Evolutionary conservation across 2,329 filamentous ascomycete species (phyloP).

Genomic region (Cercospora zeae-maydis): DNA sequence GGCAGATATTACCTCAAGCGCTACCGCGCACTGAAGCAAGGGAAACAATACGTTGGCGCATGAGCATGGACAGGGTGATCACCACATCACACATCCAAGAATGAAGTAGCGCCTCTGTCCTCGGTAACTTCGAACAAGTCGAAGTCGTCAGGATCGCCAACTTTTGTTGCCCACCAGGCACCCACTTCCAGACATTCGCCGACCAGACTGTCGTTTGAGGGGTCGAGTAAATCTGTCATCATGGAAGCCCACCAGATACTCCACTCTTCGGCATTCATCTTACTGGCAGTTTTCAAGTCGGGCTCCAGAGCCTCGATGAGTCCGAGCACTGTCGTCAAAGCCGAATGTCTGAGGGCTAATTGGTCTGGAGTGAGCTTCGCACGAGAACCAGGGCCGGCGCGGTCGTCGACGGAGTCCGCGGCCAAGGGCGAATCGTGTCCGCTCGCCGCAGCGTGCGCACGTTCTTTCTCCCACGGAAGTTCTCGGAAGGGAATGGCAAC

Average conservation of each 20-base stretch:
- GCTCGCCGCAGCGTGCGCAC: conserved; percentile 25
- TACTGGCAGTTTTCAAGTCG: conserved; percentile 73
- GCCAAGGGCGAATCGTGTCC: conserved; percentile 24
- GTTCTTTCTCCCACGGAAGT: conserved; percentile 81
- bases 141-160: conserved; percentile 1
- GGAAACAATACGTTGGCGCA: conserved; percentile 36
- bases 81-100: background rate
- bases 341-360: conserved; percentile 69
- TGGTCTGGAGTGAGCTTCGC: conserved; percentile 50
- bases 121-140: conserved; percentile 5
- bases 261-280: conserved; percentile 89
- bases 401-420: conserved; percentile 19
- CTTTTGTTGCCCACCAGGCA: conserved; percentile 61
- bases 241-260: conserved; percentile 83
- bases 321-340: conserved; percentile 76
- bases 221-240: conserved; percentile 77
- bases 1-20: conserved; percentile 83
- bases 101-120: background rate
- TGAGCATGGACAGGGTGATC: background rate
- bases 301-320: conserved; percentile 84
- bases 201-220: conserved; percentile 67
- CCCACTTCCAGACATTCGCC: conserved; percentile 77
- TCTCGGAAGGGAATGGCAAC: conserved; percentile 84
- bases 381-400: background rate
- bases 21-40: conserved; percentile 78